Base-by-base conservation (phyloP, 345 rosid genomes). In the Hibiscus syriacus region DNA sequence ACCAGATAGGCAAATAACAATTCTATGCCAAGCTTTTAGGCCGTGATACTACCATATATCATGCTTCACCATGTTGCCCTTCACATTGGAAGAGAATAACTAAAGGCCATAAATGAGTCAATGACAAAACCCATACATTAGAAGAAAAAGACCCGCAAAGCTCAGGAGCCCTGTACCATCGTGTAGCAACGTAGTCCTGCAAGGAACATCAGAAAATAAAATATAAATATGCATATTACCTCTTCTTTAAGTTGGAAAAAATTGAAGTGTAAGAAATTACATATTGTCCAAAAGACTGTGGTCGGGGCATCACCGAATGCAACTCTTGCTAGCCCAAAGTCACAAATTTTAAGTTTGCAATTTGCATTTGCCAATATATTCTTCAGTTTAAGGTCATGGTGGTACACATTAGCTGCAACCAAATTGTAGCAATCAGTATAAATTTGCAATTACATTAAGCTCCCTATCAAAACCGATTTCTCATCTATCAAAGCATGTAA, bases 91-190 rank as follows among this genome's bases (percentile, higher is more conserved):
- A 43, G 41, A 43, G 34, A 57, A 43, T 19, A 49, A 55, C 55
- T 43, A 25, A 45, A 52, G 49, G 55, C 22, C 57, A 32, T 11
- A 63, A 19, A 66, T 6, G 67, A 23, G 27, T 11, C 58, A 19
- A 66, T 6, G 67, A 23, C 43, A 22, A 1, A 11, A 72, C 65
- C 27, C 73, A 78, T 83, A 94, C 99, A 96, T 89, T 91, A 27
- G 99, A 87, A 77, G 76, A 94, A 81, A 94, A 94, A 23, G 99
- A 94, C 56, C 99, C 97, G 77, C 99, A 91, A 10, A 94, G 83
- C 82, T 94, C 98, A 45, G 98, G 98, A 39, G 97, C 99, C 73
- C 99, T 89, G 72, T 94, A 91, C 99, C 99, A 94, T 81, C 99
- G 85, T 23, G 99, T 89, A 62, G 97, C 96, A 76, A 94, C 99